Conservation (phyloP, 768 basidiomycete genomes). For the Lactarius deliciosus region DNA sequence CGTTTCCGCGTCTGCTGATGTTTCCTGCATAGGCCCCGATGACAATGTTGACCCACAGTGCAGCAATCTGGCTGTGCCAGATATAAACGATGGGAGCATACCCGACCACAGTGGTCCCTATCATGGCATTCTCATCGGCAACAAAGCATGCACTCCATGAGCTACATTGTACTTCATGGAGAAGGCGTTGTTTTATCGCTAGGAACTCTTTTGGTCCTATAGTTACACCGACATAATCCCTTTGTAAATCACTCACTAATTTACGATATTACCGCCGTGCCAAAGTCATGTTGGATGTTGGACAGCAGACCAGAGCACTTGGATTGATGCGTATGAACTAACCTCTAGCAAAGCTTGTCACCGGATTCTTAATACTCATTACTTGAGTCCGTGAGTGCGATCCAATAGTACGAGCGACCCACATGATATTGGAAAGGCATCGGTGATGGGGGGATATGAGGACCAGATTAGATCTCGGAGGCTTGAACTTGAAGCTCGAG, state of each 20-base stretch:
- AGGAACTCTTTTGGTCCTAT: background rate
- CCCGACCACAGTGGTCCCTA: conserved; percentile 59
- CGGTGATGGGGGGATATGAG: too few relatives aligned
- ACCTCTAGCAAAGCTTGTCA: background rate
- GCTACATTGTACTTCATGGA: too few relatives aligned
- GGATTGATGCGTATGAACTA: too few relatives aligned
- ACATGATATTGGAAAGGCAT: too few relatives aligned
- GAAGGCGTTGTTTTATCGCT: background rate
- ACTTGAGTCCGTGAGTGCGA: background rate
- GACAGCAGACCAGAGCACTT: background rate
- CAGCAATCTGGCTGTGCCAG: conserved; percentile 53
- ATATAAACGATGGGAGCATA: conserved; percentile 38
- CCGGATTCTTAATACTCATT: too few relatives aligned
- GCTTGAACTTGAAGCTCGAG: too few relatives aligned
- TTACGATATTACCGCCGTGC: background rate
- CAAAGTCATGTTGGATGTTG: background rate
- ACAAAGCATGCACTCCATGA: conserved; percentile 38
- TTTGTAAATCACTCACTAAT: background rate
- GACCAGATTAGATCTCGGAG: too few relatives aligned
- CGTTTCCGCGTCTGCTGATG: background rate
- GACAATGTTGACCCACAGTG: conserved; percentile 55
- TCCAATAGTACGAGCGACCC: too few relatives aligned
- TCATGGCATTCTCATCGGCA: conserved; percentile 56
- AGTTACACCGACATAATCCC: background rate
- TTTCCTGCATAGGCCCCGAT: conserved; percentile 40